These are phyloP conservation scores for Solanum pennellii DNA, from an alignment of 257 asterid genomes.

Conservation along the genomic window DNA sequence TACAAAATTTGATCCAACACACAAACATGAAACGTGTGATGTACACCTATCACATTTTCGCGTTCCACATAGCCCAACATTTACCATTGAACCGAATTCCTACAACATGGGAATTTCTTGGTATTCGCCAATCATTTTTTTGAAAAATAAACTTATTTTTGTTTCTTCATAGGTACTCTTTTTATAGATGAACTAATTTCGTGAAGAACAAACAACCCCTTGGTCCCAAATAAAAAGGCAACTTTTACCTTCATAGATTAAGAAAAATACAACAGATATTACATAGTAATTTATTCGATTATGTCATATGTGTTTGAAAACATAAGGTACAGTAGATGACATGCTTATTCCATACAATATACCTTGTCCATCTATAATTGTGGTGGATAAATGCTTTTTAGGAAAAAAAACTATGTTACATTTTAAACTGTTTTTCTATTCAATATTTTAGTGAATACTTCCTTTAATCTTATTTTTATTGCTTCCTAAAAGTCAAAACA, in stretches of 20 bases:
- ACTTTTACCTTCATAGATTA: not conserved
- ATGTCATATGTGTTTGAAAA: not conserved
- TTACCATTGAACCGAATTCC: not conserved
- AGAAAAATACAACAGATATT: no score
- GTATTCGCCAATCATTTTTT: not conserved
- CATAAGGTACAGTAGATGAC: not conserved
- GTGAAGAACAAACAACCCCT: not conserved
- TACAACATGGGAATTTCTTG: not conserved
- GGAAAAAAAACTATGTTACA: not conserved
- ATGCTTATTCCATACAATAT: not conserved
- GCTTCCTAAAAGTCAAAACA: not conserved
- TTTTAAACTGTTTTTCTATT: not conserved
- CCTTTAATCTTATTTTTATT: not conserved
- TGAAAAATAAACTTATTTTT: not conserved
- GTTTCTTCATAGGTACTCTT: not conserved
- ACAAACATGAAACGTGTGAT: not conserved
- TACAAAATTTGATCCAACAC: no score
- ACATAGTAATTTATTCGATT: no score
- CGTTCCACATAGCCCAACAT: not conserved
- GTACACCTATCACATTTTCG: no score
- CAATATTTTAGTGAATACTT: not conserved
- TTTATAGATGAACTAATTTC: not conserved
- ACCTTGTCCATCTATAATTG: not conserved
- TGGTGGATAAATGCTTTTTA: not conserved
- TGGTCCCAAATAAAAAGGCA: not conserved